A percentile compares a stretch with the other conserved stretches of the same genome.
Evolutionary conservation across 306 rosid species (phyloP).

Genomic region (Lathyrus aphaca): DNA sequence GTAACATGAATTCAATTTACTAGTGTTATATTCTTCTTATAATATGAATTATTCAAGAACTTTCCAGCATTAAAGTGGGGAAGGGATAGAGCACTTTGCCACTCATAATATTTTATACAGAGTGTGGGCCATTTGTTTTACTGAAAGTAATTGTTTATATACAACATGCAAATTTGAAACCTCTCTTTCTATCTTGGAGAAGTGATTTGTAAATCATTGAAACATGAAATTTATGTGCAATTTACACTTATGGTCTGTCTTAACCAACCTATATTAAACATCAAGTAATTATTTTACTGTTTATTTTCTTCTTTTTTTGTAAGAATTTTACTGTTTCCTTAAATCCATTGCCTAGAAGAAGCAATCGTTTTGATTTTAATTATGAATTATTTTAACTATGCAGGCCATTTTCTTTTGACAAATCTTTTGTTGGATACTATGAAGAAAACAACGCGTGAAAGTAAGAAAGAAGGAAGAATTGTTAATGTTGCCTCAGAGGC

Average conservation of each 20-base stretch:
- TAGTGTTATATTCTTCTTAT: not conserved
- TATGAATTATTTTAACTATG: slow-evolving; percentile 6
- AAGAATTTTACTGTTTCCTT: slow-evolving; percentile 6
- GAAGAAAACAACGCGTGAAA: slow-evolving; percentile 69
- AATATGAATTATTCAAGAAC: not conserved
- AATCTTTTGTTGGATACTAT: slow-evolving; percentile 79
- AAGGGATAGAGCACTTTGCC: not conserved
- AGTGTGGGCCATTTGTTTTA: not conserved
- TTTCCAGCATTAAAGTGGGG: slow-evolving; percentile 3
- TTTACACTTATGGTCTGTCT: slow-evolving; percentile 9
- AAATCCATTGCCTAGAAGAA: slow-evolving; percentile 18
- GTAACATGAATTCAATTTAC: not conserved
- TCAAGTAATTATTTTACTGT: not conserved
- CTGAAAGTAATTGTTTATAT: not conserved
- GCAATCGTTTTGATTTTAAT: slow-evolving; percentile 16
- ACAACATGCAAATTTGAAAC: not conserved
- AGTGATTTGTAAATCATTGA: slow-evolving; percentile 3
- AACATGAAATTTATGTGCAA: not conserved
- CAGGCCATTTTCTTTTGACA: slow-evolving; percentile 95
- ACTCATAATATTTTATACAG: not conserved
- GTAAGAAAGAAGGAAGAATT: slow-evolving; percentile 82
- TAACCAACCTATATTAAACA: slow-evolving; percentile 1
- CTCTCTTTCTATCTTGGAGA: not conserved
- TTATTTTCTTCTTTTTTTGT: not conserved
- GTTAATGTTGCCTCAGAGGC: slow-evolving; percentile 82